Evolutionary conservation across 345 rosid genomes (phyloP), one percentile per base, ranked within the genome.

Genomic region (Orychophragmus violaceus): DNA sequence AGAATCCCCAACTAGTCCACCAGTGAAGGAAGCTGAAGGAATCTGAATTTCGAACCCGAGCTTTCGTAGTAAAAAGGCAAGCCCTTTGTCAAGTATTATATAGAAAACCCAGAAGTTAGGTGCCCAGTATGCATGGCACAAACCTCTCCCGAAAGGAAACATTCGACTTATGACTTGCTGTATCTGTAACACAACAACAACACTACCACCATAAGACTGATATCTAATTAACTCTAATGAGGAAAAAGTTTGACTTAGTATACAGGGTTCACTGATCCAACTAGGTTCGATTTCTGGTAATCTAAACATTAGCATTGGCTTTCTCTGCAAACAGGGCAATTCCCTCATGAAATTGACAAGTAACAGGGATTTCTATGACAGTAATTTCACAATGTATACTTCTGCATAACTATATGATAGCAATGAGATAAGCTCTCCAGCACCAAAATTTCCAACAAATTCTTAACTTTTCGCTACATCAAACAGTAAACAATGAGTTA

Each of bases 141-240:
- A 82, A 64, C 98, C 98, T 86, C 97, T 85, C 50, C 98, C 98
- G 39, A 93, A 93, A 53, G 97, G 98, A 82, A 93, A 93, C 97
- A 93, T 83, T 59, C 87, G 82, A 58, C 64, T 59, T 6, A 93
- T 51, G 62, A 93, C 96, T 80, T 85, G 87, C 67, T 79, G 82
- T 24, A 88, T 87, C 98, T 93, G 94, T 84, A 81, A 69, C 53
- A 78, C 56, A 27, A 32, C 21, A 9, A 36, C 42, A 23, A 41
- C 14, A 25, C 45, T 23, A 66, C n/a, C 24, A 62, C 35, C 54
- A 41, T 61, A 42, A 30, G 36, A 49, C n/a, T 23, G 8, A 0
- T 8, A 21, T 41, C 11, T 59, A 6, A 35, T 2, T 8, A 18
- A n/a, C 22, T 42, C 33, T 0, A 55, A 11, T 3, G 8, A 54